Evolutionary conservation across 2,329 filamentous ascomycete species (phyloP).

Genomic region (Ceratocystis lukuohia): DNA sequence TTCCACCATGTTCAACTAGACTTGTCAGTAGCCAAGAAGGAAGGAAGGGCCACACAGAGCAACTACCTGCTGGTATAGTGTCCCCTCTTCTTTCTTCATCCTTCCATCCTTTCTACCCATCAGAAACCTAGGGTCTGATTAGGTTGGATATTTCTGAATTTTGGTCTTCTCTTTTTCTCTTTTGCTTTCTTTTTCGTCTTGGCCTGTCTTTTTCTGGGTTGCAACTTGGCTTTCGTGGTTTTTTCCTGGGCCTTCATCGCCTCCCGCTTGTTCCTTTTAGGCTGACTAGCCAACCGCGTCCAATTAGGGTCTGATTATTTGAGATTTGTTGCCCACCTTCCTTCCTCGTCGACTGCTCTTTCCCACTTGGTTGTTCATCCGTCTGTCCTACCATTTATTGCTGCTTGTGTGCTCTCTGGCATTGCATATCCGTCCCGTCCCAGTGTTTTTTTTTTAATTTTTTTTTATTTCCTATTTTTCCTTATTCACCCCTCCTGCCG

Average conservation of each 20-base stretch:
- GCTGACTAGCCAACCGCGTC: neutral
- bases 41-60: neutral
- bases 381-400: neutral
- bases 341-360: neutral
- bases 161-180: neutral
- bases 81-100: neutral
- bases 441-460: neutral
- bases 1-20: conserved; percentile 1
- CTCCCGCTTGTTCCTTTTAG: neutral
- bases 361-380: neutral
- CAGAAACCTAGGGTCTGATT: neutral
- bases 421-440: conserved; percentile 1
- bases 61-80: neutral
- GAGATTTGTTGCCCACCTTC: neutral
- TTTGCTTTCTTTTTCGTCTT: neutral
- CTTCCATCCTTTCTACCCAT: neutral
- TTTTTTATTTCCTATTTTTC: too few relatives aligned
- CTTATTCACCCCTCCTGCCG: neutral
- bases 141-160: conserved; percentile 1
- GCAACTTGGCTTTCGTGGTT: neutral
- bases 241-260: neutral
- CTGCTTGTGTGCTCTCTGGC: neutral
- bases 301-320: conserved; percentile 3
- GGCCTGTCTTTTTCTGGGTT: neutral
- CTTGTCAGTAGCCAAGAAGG: neutral